phyloP scores from a whole-genome alignment of 2,329 filamentous ascomycete species.

The Fusarium papillatum region DNA sequence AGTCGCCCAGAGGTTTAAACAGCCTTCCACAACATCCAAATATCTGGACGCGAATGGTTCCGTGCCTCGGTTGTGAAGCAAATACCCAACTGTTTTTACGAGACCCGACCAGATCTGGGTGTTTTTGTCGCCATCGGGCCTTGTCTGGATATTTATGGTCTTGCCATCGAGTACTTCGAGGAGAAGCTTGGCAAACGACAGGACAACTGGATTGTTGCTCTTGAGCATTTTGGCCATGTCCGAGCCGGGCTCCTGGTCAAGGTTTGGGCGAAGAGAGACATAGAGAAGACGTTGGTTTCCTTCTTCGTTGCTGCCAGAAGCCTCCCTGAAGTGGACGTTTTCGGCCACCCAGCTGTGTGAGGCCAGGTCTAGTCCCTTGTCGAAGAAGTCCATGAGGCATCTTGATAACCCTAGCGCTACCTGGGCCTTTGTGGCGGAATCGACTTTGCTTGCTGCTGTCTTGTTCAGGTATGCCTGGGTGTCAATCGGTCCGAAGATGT shows the following conservation, averaged over 20 bases:
- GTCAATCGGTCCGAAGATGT: neutral
- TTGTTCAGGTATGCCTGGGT: neutral
- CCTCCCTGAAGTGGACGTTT: neutral
- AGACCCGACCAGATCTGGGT: neutral
- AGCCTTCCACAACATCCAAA: neutral
- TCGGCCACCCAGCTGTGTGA: neutral
- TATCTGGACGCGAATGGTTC: neutral
- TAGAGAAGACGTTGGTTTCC: neutral
- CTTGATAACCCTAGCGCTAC: neutral
- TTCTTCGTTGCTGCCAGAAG: fast-evolving
- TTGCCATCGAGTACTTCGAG: neutral
- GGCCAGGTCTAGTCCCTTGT: neutral
- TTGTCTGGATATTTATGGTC: neutral
- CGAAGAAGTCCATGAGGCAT: neutral
- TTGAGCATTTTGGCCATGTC: neutral
- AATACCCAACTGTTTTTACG: neutral
- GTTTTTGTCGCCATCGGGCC: neutral
- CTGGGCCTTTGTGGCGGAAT: neutral
- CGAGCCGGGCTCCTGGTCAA: neutral
- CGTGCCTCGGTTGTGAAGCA: neutral
- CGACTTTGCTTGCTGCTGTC: neutral
- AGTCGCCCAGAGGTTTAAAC: neutral
- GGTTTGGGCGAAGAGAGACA: neutral
- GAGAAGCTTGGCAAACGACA: neutral
- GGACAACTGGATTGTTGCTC: neutral